These are phyloP conservation scores for Mycena indigotica DNA, from an alignment of 768 basidiomycete species.

Conservation along the genomic window DNA sequence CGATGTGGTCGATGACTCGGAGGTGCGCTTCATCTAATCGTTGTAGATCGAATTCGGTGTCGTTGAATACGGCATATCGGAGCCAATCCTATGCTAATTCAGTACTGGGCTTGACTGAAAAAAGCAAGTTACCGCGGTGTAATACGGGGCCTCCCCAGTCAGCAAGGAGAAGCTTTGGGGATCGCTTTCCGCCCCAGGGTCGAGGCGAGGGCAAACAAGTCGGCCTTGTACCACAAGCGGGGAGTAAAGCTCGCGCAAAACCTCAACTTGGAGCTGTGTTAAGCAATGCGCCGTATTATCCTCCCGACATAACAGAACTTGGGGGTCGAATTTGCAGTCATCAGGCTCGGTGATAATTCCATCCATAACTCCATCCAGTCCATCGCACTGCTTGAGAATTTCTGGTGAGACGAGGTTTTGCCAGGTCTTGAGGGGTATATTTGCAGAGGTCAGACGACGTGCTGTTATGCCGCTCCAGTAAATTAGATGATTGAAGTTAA, in stretches of 20 bases:
- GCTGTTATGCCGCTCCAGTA: slow-evolving; percentile 11
- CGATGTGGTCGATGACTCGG: background rate
- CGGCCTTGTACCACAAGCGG: slow-evolving; percentile 20
- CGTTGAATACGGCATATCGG: slow-evolving; percentile 16
- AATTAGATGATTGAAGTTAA: slow-evolving; percentile 13
- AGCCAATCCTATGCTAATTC: slow-evolving; percentile 15
- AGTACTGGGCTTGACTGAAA: too few species aligned
- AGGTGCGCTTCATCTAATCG: slow-evolving; percentile 4
- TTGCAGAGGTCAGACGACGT: slow-evolving; percentile 9
- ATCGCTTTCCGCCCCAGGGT: slow-evolving; percentile 14
- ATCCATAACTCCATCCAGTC: slow-evolving; percentile 16
- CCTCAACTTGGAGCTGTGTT: slow-evolving; percentile 22
- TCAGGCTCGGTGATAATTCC: slow-evolving; percentile 22
- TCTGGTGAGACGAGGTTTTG: slow-evolving; percentile 3
- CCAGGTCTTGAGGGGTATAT: slow-evolving; percentile 10
- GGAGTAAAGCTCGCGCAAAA: slow-evolving; percentile 24
- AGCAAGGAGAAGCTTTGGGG: too few species aligned
- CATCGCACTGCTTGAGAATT: slow-evolving; percentile 17
- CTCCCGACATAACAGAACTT: slow-evolving; percentile 21
- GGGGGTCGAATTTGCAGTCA: slow-evolving; percentile 18
- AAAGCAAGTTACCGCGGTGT: too few species aligned
- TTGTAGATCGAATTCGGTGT: slow-evolving; percentile 5
- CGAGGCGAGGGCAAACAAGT: slow-evolving; percentile 21
- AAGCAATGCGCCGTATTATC: slow-evolving; percentile 14
- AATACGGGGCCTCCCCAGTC: too few species aligned